Percentiles rank a stretch among this genome's conserved stretches.
phyloP scores from a whole-genome alignment of 495 filamentous ascomycete species.

The Xanthoparmelia taractica region DNA sequence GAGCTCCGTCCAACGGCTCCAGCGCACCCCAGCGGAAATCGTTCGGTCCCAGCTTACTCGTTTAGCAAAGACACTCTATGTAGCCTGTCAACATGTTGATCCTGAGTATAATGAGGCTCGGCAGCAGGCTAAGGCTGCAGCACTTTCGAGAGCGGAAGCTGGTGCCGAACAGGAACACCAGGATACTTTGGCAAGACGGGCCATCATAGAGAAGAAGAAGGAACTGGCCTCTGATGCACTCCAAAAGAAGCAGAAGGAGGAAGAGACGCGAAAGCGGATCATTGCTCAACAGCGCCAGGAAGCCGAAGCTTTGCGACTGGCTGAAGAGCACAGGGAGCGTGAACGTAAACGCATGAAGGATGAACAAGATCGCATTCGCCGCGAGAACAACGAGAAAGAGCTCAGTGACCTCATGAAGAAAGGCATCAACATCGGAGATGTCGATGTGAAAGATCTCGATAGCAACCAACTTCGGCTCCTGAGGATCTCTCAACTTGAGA shows the following conservation, averaged over 20 bases:
- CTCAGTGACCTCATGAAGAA: slow-evolving; percentile 92
- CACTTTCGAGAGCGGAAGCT: slow-evolving; percentile 68
- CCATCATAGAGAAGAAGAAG: slow-evolving; percentile 92
- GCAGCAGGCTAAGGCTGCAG: slow-evolving; percentile 68
- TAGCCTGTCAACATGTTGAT: slow-evolving; percentile 92
- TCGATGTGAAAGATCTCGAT: slow-evolving; percentile 81
- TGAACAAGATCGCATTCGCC: slow-evolving; percentile 84
- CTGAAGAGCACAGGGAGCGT: slow-evolving; percentile 83
- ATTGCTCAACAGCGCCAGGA: slow-evolving; percentile 79
- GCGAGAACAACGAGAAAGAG: slow-evolving; percentile 91
- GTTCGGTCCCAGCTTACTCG: slow-evolving; percentile 90
- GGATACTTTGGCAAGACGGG: slow-evolving; percentile 79
- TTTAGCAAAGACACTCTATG: slow-evolving; percentile 80
- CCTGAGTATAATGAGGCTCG: slow-evolving; percentile 74
- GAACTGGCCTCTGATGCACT: slow-evolving; percentile 78
- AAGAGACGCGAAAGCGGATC: slow-evolving; percentile 73
- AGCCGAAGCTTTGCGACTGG: slow-evolving; percentile 76
- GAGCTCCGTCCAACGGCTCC: slow-evolving; percentile 83
- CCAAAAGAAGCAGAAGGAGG: slow-evolving; percentile 83
- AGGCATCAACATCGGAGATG: slow-evolving; percentile 66
- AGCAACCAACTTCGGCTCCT: slow-evolving; percentile 81
- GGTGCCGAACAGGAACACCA: slow-evolving; percentile 87
- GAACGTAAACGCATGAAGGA: slow-evolving; percentile 81
- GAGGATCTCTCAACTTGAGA: slow-evolving; percentile 90
- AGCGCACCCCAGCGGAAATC: slow-evolving; percentile 96